Conservation (phyloP, 169 alveolate genomes). For the Miamiensis avidus region DNA sequence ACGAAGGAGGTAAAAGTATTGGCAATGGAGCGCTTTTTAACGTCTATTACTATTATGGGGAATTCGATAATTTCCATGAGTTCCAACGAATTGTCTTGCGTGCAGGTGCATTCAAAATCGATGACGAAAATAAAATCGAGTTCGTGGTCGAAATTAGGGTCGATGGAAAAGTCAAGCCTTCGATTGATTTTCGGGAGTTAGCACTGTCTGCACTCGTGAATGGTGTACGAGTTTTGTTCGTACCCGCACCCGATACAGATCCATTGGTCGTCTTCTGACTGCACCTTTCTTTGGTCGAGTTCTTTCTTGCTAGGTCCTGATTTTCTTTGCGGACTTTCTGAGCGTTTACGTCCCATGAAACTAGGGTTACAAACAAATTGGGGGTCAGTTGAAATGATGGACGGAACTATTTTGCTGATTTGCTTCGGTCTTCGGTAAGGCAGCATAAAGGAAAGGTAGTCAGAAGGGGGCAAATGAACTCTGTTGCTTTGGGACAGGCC, state of each 20-base stretch:
- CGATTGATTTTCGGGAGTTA: not conserved
- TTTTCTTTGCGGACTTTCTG: not conserved
- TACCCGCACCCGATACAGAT: not conserved
- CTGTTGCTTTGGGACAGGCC: too few species aligned
- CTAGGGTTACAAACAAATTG: not conserved
- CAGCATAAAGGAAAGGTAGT: not conserved
- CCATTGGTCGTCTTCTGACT: not conserved
- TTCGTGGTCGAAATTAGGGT: not conserved
- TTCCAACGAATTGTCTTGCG: conserved; percentile 20
- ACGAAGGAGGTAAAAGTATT: conserved; percentile 48
- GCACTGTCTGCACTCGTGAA: not conserved
- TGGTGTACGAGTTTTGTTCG: not conserved
- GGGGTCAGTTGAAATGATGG: not conserved
- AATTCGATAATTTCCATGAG: conserved; percentile 73
- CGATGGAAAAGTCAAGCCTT: not conserved
- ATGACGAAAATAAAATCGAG: conserved; percentile 63
- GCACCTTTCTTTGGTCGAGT: not conserved
- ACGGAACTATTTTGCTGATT: not conserved
- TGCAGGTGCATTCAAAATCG: conserved; percentile 77
- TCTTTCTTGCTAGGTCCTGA: not conserved
- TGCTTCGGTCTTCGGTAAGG: not conserved
- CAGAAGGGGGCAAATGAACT: not conserved
- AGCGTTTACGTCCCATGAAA: not conserved
- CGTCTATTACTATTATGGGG: conserved; percentile 57
- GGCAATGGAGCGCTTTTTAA: conserved; percentile 29